Evolutionary conservation across 73 alveolate genomes (phyloP).

Genomic region (Stentor roeselii): DNA sequence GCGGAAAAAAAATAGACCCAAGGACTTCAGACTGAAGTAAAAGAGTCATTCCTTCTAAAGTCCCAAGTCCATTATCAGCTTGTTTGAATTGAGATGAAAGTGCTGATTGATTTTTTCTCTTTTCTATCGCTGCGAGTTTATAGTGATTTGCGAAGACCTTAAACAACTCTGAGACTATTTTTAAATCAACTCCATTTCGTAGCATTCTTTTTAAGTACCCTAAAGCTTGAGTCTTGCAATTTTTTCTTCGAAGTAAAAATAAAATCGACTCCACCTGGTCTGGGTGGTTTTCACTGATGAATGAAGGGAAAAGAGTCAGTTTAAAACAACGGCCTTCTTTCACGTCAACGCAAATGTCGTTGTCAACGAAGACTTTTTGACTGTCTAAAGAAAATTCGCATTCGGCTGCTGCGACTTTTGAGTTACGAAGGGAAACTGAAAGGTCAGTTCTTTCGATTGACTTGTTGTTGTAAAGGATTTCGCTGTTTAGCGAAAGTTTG

Average conservation of each 20-base stretch:
- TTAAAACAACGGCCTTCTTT: conserved; percentile 14
- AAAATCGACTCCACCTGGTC: conserved; percentile 9
- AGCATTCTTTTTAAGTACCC: neutral
- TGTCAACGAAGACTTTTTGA: neutral
- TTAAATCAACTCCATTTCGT: neutral
- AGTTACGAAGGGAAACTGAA: neutral
- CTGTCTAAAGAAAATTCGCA: neutral
- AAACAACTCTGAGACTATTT: neutral
- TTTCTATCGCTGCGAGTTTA: conserved; percentile 22
- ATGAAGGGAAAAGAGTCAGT: neutral
- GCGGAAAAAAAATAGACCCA: neutral
- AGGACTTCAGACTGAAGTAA: neutral
- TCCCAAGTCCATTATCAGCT: neutral
- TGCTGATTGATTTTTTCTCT: neutral
- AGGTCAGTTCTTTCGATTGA: neutral
- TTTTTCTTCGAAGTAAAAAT: neutral
- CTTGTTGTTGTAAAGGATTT: neutral
- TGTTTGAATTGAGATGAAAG: neutral
- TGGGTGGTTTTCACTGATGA: neutral
- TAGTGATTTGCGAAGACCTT: neutral
- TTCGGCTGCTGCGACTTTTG: neutral
- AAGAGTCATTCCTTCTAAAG: conserved; percentile 5
- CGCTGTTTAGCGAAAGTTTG: neutral
- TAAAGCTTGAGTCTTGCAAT: conserved; percentile 1
- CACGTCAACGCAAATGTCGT: conserved; percentile 11